A percentile compares a stretch with the other conserved stretches of the same genome.
These are phyloP conservation scores for Danielozyma ontarioensis DNA, from an alignment of 805 yeast species.

Conservation along the genomic window DNA sequence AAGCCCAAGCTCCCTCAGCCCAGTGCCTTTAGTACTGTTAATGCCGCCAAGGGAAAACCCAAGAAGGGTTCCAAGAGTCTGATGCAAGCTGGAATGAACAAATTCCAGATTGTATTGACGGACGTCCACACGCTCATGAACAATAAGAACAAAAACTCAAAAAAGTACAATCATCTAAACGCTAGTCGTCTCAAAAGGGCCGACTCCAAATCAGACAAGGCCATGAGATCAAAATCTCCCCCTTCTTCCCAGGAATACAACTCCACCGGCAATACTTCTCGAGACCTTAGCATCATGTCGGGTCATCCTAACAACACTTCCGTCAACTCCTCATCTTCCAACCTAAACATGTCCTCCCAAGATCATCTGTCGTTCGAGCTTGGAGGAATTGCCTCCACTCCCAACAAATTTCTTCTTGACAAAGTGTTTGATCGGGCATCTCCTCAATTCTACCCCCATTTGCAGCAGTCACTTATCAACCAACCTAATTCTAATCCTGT, in stretches of 20 bases:
- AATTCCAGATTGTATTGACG: neutral
- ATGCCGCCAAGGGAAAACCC: conserved; percentile 36
- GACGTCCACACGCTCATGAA: conserved; percentile 14
- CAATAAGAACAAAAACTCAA: conserved; percentile 11
- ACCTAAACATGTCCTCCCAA: conserved; percentile 25
- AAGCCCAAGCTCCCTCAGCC: conserved; percentile 4
- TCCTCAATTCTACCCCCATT: conserved; percentile 13
- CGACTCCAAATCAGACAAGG: too few species aligned
- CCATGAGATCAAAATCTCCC: neutral
- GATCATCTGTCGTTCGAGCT: conserved; percentile 40
- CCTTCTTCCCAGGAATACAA: conserved; percentile 10
- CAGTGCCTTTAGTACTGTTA: conserved; percentile 1
- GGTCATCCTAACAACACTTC: conserved; percentile 16
- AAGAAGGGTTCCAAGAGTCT: conserved; percentile 13
- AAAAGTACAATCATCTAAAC: neutral
- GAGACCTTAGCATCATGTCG: conserved; percentile 27
- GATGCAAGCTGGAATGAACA: conserved; percentile 1
- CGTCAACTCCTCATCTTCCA: conserved; percentile 23
- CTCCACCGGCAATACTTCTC: conserved; percentile 15
- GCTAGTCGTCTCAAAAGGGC: neutral
- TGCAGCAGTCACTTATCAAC: conserved; percentile 11
- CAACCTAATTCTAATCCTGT: conserved; percentile 7
- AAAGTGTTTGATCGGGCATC: conserved; percentile 37
- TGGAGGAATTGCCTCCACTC: conserved; percentile 33
- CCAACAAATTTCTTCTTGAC: conserved; percentile 36